Base-by-base conservation (phyloP, 768 basidiomycete species). In the Suillus variegatus region DNA sequence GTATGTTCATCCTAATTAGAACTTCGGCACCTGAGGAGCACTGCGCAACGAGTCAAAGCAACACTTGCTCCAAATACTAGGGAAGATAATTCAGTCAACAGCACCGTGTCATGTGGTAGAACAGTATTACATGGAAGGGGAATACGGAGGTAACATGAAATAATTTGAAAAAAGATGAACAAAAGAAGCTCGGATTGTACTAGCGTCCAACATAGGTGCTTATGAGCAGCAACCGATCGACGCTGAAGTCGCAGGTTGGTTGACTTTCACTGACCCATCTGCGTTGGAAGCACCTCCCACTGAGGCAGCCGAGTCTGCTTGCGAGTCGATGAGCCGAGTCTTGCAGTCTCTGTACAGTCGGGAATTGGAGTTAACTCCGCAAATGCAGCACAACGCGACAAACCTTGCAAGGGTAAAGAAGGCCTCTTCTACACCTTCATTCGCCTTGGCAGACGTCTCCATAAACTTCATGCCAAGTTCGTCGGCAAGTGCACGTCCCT, bases 381-480 rank as follows among this genome's bases (percentile, higher is more conserved):
- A 41, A 25, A 64, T 65, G 13, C 35, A 40, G 20, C 25, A 54
- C 16, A 41, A 28, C 32, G 51, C 60, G 56, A 82, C 89, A 68
- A 67, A 97, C 96, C 95, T 88, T 38, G 97, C 95, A 64, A 99
- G 86, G 5, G 92, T 93, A 79, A 99, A 97, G 86, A 99, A 99
- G 14, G 97, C 97, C 71, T 99, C 95, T 80, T 99, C 97, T 43
- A 99, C 97, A 65, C 95, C 95, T 61, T 97, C 95, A 77, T 98
- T 98, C 55, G 92, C 86, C 82, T 99, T 99, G 46, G 97, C 97
- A 20, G 92, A 94, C 18, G 97, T 99, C 82, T 99, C 97, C 86
- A 99, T 91, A 78, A 98, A 99, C 76, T 86, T 90, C 77, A 99
- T 86, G n/a, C 94, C 95, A 38, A 99, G 86, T 77, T 99, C 95